Evolutionary conservation across 2,329 filamentous ascomycete genomes (phyloP).

Genomic region (Aspergillus sp.): DNA sequence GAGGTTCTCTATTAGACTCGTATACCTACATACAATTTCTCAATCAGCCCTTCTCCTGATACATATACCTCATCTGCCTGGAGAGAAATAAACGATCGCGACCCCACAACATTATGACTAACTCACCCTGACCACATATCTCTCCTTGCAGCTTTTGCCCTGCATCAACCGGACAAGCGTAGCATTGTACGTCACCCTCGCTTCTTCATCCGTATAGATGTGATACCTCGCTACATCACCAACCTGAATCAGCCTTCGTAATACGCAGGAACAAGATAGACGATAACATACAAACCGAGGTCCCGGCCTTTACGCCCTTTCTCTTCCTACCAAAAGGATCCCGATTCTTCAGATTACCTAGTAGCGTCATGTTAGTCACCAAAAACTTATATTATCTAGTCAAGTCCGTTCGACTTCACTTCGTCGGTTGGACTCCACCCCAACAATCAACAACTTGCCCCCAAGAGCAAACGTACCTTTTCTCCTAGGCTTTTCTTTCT

Average conservation of each 20-base stretch:
- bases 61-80: neutral
- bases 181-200: slow-evolving; percentile 66
- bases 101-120: too few species aligned
- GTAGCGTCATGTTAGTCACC: too few species aligned
- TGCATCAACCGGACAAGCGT: slow-evolving; percentile 58
- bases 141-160: slow-evolving; percentile 56
- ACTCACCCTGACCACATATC: slow-evolving; percentile 61
- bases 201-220: slow-evolving; percentile 61
- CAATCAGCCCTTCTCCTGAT: neutral
- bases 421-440: too few species aligned
- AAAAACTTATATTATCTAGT: too few species aligned
- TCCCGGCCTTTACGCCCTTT: neutral
- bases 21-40: slow-evolving; percentile 57
- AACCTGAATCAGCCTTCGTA: neutral
- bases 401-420: too few species aligned
- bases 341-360: neutral
- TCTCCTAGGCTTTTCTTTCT: neutral
- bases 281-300: neutral
- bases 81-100: neutral
- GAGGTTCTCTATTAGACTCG: slow-evolving; percentile 62
- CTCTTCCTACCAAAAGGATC: slow-evolving; percentile 2
- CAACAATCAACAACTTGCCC: too few species aligned
- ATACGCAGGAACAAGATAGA: neutral
- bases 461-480: neutral
- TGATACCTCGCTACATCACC: slow-evolving; percentile 58